Evolutionary conservation across 768 basidiomycete genomes (phyloP).

Genomic region (Leccinum imitatum): DNA sequence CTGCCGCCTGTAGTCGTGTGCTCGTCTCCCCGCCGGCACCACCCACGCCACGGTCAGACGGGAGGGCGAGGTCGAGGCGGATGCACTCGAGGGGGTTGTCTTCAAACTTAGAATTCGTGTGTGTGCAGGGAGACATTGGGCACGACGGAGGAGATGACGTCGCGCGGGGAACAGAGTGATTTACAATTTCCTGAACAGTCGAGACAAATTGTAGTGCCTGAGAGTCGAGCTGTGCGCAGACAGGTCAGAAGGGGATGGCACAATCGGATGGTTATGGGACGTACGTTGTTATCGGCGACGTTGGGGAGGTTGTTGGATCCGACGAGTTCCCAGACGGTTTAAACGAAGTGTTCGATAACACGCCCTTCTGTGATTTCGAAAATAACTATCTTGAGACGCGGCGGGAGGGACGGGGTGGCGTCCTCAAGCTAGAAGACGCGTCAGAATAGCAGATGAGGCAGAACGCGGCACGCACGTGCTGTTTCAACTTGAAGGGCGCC

Average conservation of each 20-base stretch:
- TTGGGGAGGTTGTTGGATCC: constrained; percentile 62
- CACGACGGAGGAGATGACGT: too few relatives aligned
- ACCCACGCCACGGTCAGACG: constrained; percentile 42
- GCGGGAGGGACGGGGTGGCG: constrained; percentile 73
- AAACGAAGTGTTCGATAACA: too few relatives aligned
- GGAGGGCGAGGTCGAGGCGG: constrained; percentile 75
- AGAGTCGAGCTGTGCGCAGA: constrained; percentile 65
- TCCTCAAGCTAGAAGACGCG: constrained; percentile 64
- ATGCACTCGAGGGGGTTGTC: constrained; percentile 97
- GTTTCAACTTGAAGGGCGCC: too few relatives aligned
- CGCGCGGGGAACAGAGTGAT: too few relatives aligned
- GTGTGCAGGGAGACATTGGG: too few relatives aligned
- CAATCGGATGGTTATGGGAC: constrained; percentile 16
- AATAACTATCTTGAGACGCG: constrained; percentile 65
- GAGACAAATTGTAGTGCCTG: constrained; percentile 90
- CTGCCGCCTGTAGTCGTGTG: constrained; percentile 89
- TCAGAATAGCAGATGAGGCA: constrained; percentile 4
- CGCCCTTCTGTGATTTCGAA: too few relatives aligned
- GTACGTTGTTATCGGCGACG: constrained; percentile 71
- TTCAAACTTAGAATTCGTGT: constrained; percentile 88
- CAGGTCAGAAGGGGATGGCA: neutral
- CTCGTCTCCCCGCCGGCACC: constrained; percentile 61
- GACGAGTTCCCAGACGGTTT: constrained; percentile 66
- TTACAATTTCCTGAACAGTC: constrained; percentile 52
- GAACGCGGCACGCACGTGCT: constrained; percentile 37